Base-by-base conservation (phyloP, 2,329 filamentous ascomycete genomes). In the Penicillium palitans region DNA sequence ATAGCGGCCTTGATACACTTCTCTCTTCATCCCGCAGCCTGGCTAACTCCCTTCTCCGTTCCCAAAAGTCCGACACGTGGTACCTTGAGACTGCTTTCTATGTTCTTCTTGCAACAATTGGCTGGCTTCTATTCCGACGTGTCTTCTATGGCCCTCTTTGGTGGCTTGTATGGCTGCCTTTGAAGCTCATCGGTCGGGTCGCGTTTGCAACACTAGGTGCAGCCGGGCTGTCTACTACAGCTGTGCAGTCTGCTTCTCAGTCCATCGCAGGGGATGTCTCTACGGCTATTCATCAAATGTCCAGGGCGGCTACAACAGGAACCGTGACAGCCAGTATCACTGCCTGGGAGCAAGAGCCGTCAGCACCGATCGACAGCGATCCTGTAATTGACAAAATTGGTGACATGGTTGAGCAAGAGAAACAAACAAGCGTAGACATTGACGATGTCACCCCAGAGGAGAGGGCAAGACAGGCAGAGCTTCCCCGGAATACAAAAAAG, bases 1-100 rank as follows among this genome's bases (percentile, higher is more conserved):
- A 99, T 77, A 86, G 82, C 21, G 86, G 87, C 50, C 84, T 98
- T 6, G 91, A 93, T 67, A 84, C 85, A 13, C 83, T 97, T 70
- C 82, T 99, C 39, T 81, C 84, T 3, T 89, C 85, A 57, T 93
- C 90, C 46, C 84, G 85, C 63, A 87, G 87, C 55, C 80, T 99
- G 19, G 84, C 97, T 8, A 86, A 86, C 7, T 91, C 90, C 19
- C 80, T 99, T 46, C 79, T 98, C 47, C 86, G 86, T 61, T 95
- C 90, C 63, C 91, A 96, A 72, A 99, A 99, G 81, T 95, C 89
- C 64, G 95, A 99, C 72, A 97, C 93, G 2, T 99, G 95, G 95
- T 99, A 99, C 73, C 84, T 99, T 35, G 90, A 95, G 76, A 96
- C 90, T 39, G 87, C 93, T 2, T 87, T 98, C 65, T 96, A 93